Conservation (phyloP, 2,329 filamentous ascomycete genomes). For the Penicillium italicum region DNA sequence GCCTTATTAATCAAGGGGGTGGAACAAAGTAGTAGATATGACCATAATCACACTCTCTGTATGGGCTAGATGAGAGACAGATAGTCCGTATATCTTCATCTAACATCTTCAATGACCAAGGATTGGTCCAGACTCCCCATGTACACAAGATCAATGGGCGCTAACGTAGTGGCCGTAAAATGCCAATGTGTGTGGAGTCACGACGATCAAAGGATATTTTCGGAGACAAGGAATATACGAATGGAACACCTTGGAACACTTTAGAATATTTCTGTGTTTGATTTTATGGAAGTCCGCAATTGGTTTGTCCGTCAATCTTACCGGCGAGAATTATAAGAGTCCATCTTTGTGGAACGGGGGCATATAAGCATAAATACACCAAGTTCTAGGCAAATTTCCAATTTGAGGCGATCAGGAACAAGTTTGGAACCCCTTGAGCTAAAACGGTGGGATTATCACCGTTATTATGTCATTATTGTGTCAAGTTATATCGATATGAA, state of each 20-base stretch:
- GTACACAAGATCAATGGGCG: background rate
- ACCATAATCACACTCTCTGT: background rate
- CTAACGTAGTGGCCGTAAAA: slow-evolving; percentile 5
- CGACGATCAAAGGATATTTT: background rate
- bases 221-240: background rate
- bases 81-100: background rate
- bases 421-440: background rate
- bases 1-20: background rate
- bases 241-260: background rate
- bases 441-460: background rate
- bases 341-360: background rate
- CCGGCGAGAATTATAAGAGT: background rate
- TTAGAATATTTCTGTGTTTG: background rate
- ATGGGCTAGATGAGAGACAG: background rate
- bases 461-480: background rate
- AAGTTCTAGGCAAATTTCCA: background rate
- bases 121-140: background rate
- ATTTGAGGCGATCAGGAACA: background rate
- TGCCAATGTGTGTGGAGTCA: background rate
- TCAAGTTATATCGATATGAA: background rate
- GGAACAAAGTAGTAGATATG: background rate
- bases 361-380: background rate
- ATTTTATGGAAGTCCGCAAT: background rate
- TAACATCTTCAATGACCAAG: background rate
- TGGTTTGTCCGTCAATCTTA: background rate